Evolutionary conservation across 257 asterid species (phyloP), one percentile per base, ranked within the genome.

Genomic region (Ajuga chamaepitys): DNA sequence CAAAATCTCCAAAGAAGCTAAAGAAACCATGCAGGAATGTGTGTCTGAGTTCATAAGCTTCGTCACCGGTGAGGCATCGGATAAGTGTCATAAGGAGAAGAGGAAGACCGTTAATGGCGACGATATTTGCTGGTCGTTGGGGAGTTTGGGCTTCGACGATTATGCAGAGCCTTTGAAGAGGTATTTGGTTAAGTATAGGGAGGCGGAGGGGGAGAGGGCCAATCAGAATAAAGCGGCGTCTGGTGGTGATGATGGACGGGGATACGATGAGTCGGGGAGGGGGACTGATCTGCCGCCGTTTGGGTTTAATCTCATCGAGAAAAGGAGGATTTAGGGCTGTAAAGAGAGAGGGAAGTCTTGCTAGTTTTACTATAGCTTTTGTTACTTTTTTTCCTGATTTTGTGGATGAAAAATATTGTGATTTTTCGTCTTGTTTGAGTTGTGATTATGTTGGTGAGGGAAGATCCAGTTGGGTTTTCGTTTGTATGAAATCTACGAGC

Each of bases 1-100:
- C 11, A 83, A 83, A 51, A 75, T 80, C 77, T 83, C 88, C 0
- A 83, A 83, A 13, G 86, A 83, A 37, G 86, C 79, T 0, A 80
- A 83, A 40, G 88, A 83, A 22, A 83, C 84, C 62, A 80, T 83
- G 86, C 86, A 83, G 56, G 88, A 83, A 42, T 80, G 89, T 17
- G 86, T 71, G 4, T 73, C 89, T 0, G 89, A 83, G 80, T 83
- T 83, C 81, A 80, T 83, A 62, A 75, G 89, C 79, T 83, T 83
- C 40, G 89, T 83, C 2, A 83, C 89, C 1, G 84, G 89, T 2
- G 89, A 83, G 37, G 86, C 89, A 5, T 83, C 86, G 2, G 79
- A 80, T 61, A 78, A 78, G 47, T 83, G 89, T 72, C 81, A 59
- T 50, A 62, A 35, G 42, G 86, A 83, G 81, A 83, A 75, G 68